These are phyloP conservation scores for Dactylellina sp. DNA, from an alignment of 2,329 filamentous ascomycete genomes.

Conservation along the genomic window DNA sequence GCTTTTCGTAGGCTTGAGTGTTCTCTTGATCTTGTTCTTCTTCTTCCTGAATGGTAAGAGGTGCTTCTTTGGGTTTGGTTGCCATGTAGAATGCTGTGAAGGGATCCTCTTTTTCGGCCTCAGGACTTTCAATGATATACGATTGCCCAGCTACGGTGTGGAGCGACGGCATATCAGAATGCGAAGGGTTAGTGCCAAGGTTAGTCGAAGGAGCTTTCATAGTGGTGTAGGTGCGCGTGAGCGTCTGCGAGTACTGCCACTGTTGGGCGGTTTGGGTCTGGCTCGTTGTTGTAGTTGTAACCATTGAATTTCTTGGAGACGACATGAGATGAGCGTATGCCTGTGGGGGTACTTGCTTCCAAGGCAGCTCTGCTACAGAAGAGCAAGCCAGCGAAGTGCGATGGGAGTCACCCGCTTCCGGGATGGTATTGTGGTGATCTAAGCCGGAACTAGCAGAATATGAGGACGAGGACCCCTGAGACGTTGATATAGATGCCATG, in stretches of 20 bases:
- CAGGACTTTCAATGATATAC: constrained; percentile 13
- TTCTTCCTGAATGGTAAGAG: constrained; percentile 25
- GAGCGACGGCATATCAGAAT: constrained; percentile 37
- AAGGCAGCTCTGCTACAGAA: constrained; percentile 43
- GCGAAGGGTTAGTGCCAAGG: constrained; percentile 15
- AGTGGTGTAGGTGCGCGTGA: constrained; percentile 22
- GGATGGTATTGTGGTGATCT: constrained; percentile 25
- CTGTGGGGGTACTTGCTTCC: constrained; percentile 39
- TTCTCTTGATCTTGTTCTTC: constrained; percentile 6
- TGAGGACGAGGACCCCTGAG: constrained; percentile 38
- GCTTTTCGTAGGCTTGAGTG: constrained; percentile 22
- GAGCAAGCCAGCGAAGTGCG: constrained; percentile 38
- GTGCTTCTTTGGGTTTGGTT: constrained; percentile 31
- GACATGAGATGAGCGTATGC: constrained; percentile 53
- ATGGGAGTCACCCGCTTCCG: constrained; percentile 31
- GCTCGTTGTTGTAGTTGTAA: constrained; percentile 10
- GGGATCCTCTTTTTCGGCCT: constrained; percentile 28
- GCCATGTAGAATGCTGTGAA: constrained; percentile 45
- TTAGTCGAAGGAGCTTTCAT: constrained; percentile 11
- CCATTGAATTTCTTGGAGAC: constrained; percentile 39
- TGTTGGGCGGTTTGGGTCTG: constrained; percentile 17
- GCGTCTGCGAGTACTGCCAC: constrained; percentile 35
- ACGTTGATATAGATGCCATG: constrained; percentile 38
- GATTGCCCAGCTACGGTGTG: constrained; percentile 28
- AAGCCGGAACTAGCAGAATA: constrained; percentile 19